Percentiles rank a stretch among this genome's conserved stretches.
phyloP scores from a whole-genome alignment of 495 filamentous ascomycete species.

The Penicillium manginii region DNA sequence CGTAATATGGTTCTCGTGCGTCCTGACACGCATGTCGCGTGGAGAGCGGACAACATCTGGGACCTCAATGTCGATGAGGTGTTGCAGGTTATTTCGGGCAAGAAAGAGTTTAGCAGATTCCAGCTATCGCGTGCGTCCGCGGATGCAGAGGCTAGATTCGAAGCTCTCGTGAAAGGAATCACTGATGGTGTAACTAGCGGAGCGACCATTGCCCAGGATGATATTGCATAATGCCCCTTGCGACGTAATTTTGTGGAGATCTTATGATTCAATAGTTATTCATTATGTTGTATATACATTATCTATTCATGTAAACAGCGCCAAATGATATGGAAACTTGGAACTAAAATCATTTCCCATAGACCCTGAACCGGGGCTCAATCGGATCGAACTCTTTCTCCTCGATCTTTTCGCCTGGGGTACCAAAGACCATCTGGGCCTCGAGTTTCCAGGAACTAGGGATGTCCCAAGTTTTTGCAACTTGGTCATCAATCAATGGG shows the following conservation, averaged over 20 bases:
- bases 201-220: conserved; percentile 6
- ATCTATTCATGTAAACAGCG: not conserved
- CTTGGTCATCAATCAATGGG: conserved; percentile 3
- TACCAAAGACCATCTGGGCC: not conserved
- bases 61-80: conserved; percentile 7
- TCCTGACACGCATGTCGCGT: conserved; percentile 16
- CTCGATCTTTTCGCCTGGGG: not conserved
- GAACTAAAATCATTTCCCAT: conserved; percentile 1
- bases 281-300: not conserved
- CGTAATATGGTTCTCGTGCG: conserved; percentile 12
- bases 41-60: conserved; percentile 14
- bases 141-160: conserved; percentile 4
- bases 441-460: conserved; percentile 3
- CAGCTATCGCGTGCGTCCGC: not conserved
- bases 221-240: not conserved
- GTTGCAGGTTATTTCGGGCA: conserved; percentile 5
- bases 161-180: conserved; percentile 5
- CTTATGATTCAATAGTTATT: not conserved
- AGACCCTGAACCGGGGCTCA: not conserved
- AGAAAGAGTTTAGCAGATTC: conserved; percentile 11
- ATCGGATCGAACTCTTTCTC: conserved; percentile 4
- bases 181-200: conserved; percentile 3
- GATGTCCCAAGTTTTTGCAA: conserved; percentile 4
- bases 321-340: not conserved
- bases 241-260: not conserved